Base-by-base conservation (phyloP, 2,329 filamentous ascomycete genomes). In the Neonectria coccinea region DNA sequence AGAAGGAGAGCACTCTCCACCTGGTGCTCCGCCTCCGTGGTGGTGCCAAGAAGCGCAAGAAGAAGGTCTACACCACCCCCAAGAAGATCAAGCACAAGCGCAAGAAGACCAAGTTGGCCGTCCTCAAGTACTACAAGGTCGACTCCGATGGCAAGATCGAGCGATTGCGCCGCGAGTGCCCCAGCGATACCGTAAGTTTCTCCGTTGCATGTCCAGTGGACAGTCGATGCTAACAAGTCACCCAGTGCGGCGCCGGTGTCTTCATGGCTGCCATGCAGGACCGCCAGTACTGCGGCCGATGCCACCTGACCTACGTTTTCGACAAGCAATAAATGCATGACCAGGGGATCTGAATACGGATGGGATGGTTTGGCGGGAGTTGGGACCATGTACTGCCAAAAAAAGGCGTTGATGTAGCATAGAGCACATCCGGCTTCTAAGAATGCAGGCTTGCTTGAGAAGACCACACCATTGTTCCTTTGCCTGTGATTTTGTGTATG, bases 71-170 rank as follows among this genome's bases (percentile, higher is more conserved):
- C 92, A 98, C 93, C 83, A 99, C 96, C 80, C 96, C 96, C 84
- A 99, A 99, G 94, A 99, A 99, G 94, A 99, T 99, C 92, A 99
- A 99, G 96, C 96, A 99, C 92, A 99, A 99, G 94, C 92, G 94
- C 89, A 99, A 98, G 94, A 99, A 99, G 95, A 97, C 92, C 91
- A 99, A 99, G 92, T 88, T 99, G 84, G 96, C 96, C 80, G 95
- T 99, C 77, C 94, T 99, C 85, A 99, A 99, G 92, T 99, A 99
- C 93, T 99, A 99, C 93, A 99, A 99, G 93, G 96, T 99, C 79
- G 96, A 98, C 85, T 93, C 92, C 78, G 96, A 99, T 80, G 96
- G 97, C 86, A 98, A 98, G 92, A 98, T 99, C 79, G 96, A 99
- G 92, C 96, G 96, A 81, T 91, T 99, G 76, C 91, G 97, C 82